Base-by-base conservation (phyloP, 768 basidiomycete genomes). In the Mrakia blollopis region DNA sequence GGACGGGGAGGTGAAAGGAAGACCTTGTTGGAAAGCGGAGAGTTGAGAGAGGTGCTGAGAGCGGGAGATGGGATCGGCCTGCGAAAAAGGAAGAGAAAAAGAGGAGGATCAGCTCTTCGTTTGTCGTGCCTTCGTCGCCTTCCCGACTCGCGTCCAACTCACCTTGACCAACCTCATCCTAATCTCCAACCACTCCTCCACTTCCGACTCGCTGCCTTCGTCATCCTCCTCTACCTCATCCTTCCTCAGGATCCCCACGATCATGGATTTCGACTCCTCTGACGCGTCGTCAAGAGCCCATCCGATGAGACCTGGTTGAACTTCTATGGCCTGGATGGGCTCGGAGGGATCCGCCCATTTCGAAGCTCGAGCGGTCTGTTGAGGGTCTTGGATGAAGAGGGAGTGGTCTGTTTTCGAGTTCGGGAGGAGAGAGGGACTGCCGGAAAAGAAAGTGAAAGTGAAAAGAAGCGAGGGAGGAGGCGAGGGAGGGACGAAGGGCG, bases 241-340 rank as follows among this genome's bases (percentile, higher is more conserved):
- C 68, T 71, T 70, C 28, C 75, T 61, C 0, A 76, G 30, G 1
- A 76, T 68, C 28, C 75, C 75, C 39, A 76, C 70, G 41, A 76
- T 57, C 54, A 62, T 62, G 68, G 57, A 41, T 37, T 71, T 30
- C 18, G 67, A 70, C 32, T 71, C 68, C n/a, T 57, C 60, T 25
- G 65, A 69, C 68, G 75, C 67, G 68, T 76, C 75, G 70, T 76
- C 75, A 30, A 76, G 70, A 37, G 75, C 75, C 75, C 75, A 76
- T 14, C 75, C 69, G 35, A 76, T 54, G 16, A 76, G 54, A 11
- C 75, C 75, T 13, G 39, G 41, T 37, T 76, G 68, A 60, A 76
- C 75, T 54, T 76, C 75, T 32, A 76, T 63, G 14, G 75, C 67
- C 28, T 54, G 54, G 37, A n/a, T 18, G 21, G 50, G 65, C 18